Percentiles rank a stretch among this genome's conserved stretches.
These are phyloP conservation scores for Cotoneaster glaucophyllus DNA, from an alignment of 306 rosid species.

Conservation along the genomic window DNA sequence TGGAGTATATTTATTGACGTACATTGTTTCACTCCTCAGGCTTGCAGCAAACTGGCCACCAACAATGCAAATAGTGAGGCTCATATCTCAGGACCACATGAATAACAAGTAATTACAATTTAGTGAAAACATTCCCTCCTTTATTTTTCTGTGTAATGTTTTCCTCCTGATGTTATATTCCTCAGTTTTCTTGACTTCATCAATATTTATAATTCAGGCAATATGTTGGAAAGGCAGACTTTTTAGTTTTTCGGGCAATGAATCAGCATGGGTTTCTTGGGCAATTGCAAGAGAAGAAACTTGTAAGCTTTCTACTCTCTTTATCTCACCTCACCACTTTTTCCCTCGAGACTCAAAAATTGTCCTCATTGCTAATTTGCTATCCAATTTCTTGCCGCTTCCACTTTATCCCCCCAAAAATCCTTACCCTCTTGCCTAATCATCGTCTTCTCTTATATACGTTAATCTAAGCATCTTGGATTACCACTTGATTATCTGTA, in stretches of 20 bases:
- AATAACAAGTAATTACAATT: conserved; percentile 62
- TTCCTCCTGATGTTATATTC: conserved; percentile 5
- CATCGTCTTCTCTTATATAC: not conserved
- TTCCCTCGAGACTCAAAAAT: not conserved
- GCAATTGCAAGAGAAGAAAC: conserved; percentile 92
- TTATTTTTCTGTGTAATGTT: not conserved
- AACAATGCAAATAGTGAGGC: conserved; percentile 88
- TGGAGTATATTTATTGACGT: conserved; percentile 1
- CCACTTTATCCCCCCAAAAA: not conserved
- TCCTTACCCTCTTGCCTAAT: not conserved
- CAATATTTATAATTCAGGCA: conserved; percentile 50
- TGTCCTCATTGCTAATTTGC: not conserved
- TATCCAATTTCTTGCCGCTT: not conserved
- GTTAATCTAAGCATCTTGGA: not conserved
- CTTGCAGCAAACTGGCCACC: conserved; percentile 98
- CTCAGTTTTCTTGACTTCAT: conserved; percentile 12
- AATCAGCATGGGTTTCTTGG: conserved; percentile 90
- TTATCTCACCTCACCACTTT: not conserved
- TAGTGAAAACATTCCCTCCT: conserved; percentile 15
- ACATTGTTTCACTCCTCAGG: conserved; percentile 43
- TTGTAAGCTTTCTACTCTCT: conserved; percentile 41
- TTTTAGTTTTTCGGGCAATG: conserved; percentile 92
- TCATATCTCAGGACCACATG: conserved; percentile 97
- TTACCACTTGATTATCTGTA: not conserved
- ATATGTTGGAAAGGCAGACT: conserved; percentile 95